phyloP scores from a whole-genome alignment of 1,284 basidiomycete genomes.

The Pascua guehoae region DNA sequence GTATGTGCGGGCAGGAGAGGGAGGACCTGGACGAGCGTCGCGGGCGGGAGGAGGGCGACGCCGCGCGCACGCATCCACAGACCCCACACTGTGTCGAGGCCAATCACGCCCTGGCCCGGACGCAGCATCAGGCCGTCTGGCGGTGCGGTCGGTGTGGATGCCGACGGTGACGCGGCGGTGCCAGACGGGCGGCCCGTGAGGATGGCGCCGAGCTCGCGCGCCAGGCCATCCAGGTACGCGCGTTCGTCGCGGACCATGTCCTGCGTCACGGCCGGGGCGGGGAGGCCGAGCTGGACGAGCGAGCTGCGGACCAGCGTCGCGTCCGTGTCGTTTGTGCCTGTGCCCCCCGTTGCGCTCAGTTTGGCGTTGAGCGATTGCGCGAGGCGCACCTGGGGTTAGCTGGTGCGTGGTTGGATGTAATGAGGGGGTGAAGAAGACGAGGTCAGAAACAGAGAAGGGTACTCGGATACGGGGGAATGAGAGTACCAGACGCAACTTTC shows the following conservation, averaged over 20 bases:
- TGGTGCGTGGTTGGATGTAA: no score
- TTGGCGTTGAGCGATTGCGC: slow-evolving; percentile 84
- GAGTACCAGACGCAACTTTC: no score
- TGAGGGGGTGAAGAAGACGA: not conserved
- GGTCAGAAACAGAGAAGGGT: no score
- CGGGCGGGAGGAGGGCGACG: slow-evolving; percentile 84
- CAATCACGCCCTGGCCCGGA: slow-evolving; percentile 62
- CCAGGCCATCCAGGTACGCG: slow-evolving; percentile 75
- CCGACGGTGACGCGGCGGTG: slow-evolving; percentile 12
- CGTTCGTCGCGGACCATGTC: slow-evolving; percentile 86
- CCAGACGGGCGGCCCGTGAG: slow-evolving; percentile 56
- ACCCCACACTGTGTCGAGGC: slow-evolving; percentile 93
- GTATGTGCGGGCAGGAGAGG: slow-evolving; percentile 67
- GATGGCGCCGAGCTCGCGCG: slow-evolving; percentile 73
- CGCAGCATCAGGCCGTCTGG: slow-evolving; percentile 39
- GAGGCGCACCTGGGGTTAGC: slow-evolving; percentile 55
- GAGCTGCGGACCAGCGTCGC: slow-evolving; percentile 83
- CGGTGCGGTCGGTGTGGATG: slow-evolving; percentile 7
- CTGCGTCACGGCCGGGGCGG: slow-evolving; percentile 68
- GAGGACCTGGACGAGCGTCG: slow-evolving; percentile 70
- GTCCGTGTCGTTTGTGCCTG: slow-evolving; percentile 61
- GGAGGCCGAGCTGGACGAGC: slow-evolving; percentile 78
- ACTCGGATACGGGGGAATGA: no score
- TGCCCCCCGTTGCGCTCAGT: slow-evolving; percentile 57
- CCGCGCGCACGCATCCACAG: slow-evolving; percentile 95